Base-by-base conservation (phyloP, 78 protist genomes). In the Cavenderia fasciculata region DNA sequence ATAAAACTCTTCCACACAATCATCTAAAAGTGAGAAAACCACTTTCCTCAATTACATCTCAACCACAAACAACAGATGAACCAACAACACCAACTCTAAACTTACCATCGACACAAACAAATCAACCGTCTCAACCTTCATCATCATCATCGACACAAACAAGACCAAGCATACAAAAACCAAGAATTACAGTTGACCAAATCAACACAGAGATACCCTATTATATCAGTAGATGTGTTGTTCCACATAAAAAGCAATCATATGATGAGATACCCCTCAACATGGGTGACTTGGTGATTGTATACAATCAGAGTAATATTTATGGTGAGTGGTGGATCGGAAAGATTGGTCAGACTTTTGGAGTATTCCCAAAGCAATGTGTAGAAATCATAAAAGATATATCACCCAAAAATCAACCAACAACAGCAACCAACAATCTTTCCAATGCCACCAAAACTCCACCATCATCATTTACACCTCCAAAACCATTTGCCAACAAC, bases 311-410 rank as follows among this genome's bases (percentile, higher is more conserved):
- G 7, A 65, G 54, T 16, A 51, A 61, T 31, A 46, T 82, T 12
- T 76, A 82, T 5, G 33, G 70, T 8, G 90, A 82, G 3, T 82
- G 90, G 90, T 82, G 90, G 90, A 70, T 82, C 6, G 90, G 90
- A 23, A 57, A 59, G 18, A 41, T 82, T 10, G 57, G 57, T 43
- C 52, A 23, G 19, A 31, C 5, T 0, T 68, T 56, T 68, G 90
- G 90, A 4, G 38, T 82, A 5, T 68, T 82, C 59, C 90, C 90
- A 34, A 82, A 82, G 71, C 51, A n/a, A 29, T 68, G 71, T 36
- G 78, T 82, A 7, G 90, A 82, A 23, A 82, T 82, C 23, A 82
- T 82, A n/a, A 66, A 29, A 52, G 90, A 82, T 46, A 65, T 68
- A 2, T 68, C 74, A 34, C 68, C 87, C 23, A n/a, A n/a, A n/a